A percentile compares a stretch with the other conserved stretches of the same genome.
Conservation (phyloP, 148 eudicot species). For the Diospyros kaki region DNA sequence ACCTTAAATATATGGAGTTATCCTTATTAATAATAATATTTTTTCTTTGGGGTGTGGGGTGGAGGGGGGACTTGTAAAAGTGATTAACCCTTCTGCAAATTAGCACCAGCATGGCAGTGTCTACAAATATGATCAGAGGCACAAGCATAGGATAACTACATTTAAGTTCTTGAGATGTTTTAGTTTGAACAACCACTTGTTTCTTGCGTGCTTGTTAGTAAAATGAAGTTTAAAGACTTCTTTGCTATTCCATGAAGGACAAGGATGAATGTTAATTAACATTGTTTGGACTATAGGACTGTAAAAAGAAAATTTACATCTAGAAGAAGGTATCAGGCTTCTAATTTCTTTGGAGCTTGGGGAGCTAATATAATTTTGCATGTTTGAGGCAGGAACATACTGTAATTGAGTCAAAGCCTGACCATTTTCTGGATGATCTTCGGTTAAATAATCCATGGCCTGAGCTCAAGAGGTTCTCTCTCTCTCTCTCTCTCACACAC, state of each 20-base stretch:
- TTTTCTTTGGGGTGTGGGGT: not conserved
- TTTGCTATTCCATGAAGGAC: not conserved
- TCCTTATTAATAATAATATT: too few relatives aligned
- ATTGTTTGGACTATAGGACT: not conserved
- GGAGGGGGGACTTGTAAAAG: not conserved
- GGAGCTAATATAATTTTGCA: constrained; percentile 9
- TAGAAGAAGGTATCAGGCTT: not conserved
- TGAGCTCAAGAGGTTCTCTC: constrained; percentile 65
- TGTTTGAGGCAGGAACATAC: constrained; percentile 68
- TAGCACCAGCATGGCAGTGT: not conserved
- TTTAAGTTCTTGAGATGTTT: not conserved
- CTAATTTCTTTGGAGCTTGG: not conserved
- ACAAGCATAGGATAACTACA: not conserved
- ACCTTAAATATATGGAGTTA: not conserved
- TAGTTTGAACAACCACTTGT: not conserved
- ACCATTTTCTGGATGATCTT: constrained; percentile 93
- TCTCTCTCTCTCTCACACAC: not conserved
- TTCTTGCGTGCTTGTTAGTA: not conserved
- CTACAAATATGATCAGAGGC: not conserved
- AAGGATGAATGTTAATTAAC: not conserved
- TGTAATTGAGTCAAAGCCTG: constrained; percentile 95
- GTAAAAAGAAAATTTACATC: not conserved
- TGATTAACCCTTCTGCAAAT: not conserved
- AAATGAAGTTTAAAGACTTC: not conserved
- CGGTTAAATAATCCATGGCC: constrained; percentile 95